Evolutionary conservation across 2,329 filamentous ascomycete genomes (phyloP).

Genomic region (Ophiostoma ips): DNA sequence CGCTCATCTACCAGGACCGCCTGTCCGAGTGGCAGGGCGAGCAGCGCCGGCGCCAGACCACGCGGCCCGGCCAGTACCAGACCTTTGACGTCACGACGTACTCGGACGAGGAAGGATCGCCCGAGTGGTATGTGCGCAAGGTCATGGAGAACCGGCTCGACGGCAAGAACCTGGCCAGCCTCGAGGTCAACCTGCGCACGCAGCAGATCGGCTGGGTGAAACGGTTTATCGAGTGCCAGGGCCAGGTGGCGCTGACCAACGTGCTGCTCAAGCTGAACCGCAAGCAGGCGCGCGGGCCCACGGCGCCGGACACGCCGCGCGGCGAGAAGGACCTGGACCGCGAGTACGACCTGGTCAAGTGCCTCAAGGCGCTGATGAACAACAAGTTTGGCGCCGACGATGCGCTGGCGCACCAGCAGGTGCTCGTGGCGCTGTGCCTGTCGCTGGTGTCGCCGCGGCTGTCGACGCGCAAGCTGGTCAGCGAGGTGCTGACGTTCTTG

Average conservation of each 20-base stretch:
- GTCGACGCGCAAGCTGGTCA: slow-evolving; percentile 86
- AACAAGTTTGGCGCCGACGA: slow-evolving; percentile 98
- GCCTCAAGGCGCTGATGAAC: slow-evolving; percentile 94
- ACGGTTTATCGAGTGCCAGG: slow-evolving; percentile 92
- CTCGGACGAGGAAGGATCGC: slow-evolving; percentile 87
- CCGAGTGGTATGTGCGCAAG: slow-evolving; percentile 95
- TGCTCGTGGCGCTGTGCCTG: slow-evolving; percentile 74
- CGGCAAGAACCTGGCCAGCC: slow-evolving; percentile 76
- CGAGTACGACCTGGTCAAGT: slow-evolving; percentile 96
- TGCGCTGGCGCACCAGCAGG: slow-evolving; percentile 77
- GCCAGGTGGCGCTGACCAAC: slow-evolving; percentile 89
- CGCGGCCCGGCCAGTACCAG: slow-evolving; percentile 56
- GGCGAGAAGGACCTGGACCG: slow-evolving; percentile 71
- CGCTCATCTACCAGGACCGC: slow-evolving; percentile 85
- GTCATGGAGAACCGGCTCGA: slow-evolving; percentile 94
- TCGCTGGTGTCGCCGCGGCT: slow-evolving; percentile 80
- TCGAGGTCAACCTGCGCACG: slow-evolving; percentile 87
- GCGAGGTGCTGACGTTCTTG: slow-evolving; percentile 89
- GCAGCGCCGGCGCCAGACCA: slow-evolving; percentile 70
- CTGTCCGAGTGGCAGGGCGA: slow-evolving; percentile 89
- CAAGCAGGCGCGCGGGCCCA: slow-evolving; percentile 61
- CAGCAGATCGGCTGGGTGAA: slow-evolving; percentile 98
- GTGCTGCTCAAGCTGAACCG: slow-evolving; percentile 88
- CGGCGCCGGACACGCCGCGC: slow-evolving; percentile 42
- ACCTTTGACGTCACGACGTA: slow-evolving; percentile 57